Conservation (phyloP, 2,329 filamentous ascomycete species). For the Fusarium incarnatum region DNA sequence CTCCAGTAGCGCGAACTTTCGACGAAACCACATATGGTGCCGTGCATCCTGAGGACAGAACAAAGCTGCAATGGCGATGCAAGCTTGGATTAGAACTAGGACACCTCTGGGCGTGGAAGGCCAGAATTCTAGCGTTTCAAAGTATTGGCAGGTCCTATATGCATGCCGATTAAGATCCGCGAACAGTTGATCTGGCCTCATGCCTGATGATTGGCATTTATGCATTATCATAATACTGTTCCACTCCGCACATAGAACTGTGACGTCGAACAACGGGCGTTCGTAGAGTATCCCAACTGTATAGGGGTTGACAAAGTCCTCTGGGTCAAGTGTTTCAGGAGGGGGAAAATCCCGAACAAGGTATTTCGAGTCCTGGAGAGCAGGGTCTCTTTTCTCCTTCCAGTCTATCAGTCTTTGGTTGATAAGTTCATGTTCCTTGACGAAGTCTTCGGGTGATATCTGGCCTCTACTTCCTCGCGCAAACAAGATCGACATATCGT, state of each 20-base stretch:
- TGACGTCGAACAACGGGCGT: conserved; percentile 78
- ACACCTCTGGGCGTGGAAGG: conserved; percentile 76
- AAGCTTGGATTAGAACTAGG: conserved; percentile 78
- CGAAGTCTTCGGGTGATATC: conserved; percentile 74
- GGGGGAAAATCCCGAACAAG: conserved; percentile 73
- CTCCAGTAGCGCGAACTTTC: conserved; percentile 83
- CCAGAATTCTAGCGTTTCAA: conserved; percentile 81
- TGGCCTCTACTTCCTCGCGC: conserved; percentile 73
- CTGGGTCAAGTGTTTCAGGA: conserved; percentile 60
- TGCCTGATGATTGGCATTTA: conserved; percentile 74
- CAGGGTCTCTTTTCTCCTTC: conserved; percentile 69
- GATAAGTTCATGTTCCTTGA: conserved; percentile 68
- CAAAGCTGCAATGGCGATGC: conserved; percentile 78
- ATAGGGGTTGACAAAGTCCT: conserved; percentile 81
- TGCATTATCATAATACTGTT: conserved; percentile 85
- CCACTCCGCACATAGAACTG: conserved; percentile 80
- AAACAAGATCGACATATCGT: conserved; percentile 84
- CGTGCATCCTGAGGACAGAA: conserved; percentile 81
- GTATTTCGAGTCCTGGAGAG: conserved; percentile 70
- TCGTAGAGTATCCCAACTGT: conserved; percentile 75
- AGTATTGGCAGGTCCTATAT: conserved; percentile 78
- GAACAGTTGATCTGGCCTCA: conserved; percentile 62
- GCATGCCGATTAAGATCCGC: conserved; percentile 71
- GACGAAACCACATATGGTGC: conserved; percentile 82
- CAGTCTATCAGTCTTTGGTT: conserved; percentile 60